Conservation (phyloP, 257 asterid species). For the Cruciata laevipes region DNA sequence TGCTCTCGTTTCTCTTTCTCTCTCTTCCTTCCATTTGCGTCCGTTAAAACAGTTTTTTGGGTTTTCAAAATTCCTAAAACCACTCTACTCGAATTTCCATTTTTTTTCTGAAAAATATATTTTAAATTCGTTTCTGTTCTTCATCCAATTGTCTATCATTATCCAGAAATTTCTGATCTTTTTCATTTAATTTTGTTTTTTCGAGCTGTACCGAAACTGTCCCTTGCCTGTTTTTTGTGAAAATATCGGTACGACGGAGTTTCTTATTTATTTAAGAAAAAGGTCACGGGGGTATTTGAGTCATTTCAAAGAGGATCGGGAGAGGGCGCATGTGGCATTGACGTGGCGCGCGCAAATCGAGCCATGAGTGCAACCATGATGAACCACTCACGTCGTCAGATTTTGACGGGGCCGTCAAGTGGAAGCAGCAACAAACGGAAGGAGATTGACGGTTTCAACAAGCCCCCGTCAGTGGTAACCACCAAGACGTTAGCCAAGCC, state of each 20-base stretch:
- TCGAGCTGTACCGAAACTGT: conserved; percentile 6
- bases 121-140: background rate
- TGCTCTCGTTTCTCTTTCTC: background rate
- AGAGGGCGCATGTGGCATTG: conserved; percentile 20
- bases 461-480: conserved; percentile 27
- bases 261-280: background rate
- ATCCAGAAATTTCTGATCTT: conserved; percentile 13
- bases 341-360: conserved; percentile 26
- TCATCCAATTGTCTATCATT: conserved; percentile 2
- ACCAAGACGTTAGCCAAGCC: conserved; percentile 37
- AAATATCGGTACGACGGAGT: background rate
- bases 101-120: no score
- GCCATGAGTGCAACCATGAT: conserved; percentile 31
- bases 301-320: background rate
- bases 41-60: background rate
- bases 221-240: conserved; percentile 2
- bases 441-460: conserved; percentile 21
- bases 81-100: background rate
- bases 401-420: conserved; percentile 21
- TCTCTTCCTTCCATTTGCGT: background rate
- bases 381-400: conserved; percentile 29
- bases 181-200: conserved; percentile 3
- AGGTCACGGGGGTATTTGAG: conserved; percentile 17
- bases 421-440: conserved; percentile 17
- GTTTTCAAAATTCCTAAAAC: background rate